A percentile compares a stretch with the other conserved stretches of the same genome.
Evolutionary conservation across 2,329 filamentous ascomycete species (phyloP).

Genomic region (Macrophomina phaseolina): DNA sequence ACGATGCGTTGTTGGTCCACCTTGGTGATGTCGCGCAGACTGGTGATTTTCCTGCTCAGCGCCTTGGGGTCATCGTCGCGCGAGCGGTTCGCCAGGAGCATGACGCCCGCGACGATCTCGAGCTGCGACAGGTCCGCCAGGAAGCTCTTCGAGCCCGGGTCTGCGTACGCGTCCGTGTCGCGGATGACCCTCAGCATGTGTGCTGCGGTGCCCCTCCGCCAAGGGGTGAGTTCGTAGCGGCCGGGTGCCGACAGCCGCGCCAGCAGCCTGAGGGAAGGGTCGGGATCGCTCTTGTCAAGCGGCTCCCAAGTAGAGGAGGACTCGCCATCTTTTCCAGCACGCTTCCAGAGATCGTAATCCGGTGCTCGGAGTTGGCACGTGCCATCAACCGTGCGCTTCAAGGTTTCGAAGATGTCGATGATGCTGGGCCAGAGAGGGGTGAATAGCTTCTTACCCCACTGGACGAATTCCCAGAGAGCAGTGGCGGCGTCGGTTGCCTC

Average conservation of each 20-base stretch:
- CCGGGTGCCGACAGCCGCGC: background rate
- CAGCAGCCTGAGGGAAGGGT: background rate
- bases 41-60: background rate
- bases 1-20: background rate
- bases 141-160: background rate
- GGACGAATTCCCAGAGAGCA: background rate
- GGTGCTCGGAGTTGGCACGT: background rate
- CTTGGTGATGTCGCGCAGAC: background rate
- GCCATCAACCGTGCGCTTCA: background rate
- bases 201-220: background rate
- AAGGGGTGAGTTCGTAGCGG: background rate
- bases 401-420: background rate
- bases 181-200: background rate
- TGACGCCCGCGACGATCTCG: background rate
- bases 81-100: slow-evolving; percentile 1
- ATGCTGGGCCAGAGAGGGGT: background rate
- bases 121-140: background rate
- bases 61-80: background rate
- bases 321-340: too few species aligned
- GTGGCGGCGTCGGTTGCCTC: background rate
- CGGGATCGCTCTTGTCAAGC: background rate
- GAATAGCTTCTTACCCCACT: background rate
- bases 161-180: background rate
- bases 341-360: too few species aligned
- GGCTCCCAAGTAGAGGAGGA: background rate